phyloP scores from a whole-genome alignment of 1,284 basidiomycete genomes.

The Ceratobasidium sp. region DNA sequence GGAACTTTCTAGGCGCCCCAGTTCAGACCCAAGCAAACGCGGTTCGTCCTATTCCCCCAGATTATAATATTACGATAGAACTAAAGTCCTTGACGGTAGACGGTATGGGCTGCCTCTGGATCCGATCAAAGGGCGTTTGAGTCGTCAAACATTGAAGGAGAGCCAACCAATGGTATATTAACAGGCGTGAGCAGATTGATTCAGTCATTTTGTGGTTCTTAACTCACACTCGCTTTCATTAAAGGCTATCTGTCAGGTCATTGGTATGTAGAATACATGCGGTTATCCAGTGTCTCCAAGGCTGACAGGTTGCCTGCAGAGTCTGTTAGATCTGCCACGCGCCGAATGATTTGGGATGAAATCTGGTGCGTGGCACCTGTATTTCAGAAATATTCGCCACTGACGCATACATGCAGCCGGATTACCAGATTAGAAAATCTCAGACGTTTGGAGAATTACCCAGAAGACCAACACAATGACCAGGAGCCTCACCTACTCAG shows the following conservation, averaged over 20 bases:
- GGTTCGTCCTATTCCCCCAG: background rate
- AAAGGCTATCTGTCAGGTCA: slow-evolving; percentile 13
- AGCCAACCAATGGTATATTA: slow-evolving; percentile 12
- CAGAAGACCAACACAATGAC: background rate
- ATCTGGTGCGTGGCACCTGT: background rate
- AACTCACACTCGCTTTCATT: no score
- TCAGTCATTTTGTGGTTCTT: background rate
- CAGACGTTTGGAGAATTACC: background rate
- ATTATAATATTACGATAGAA: no score
- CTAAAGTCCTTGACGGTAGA: background rate
- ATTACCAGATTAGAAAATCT: background rate
- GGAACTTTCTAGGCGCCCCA: background rate
- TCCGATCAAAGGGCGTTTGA: slow-evolving; percentile 13
- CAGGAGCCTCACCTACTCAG: slow-evolving; percentile 4
- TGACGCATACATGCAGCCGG: slow-evolving; percentile 8
- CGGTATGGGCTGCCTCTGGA: slow-evolving; percentile 27
- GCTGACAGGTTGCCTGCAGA: background rate
- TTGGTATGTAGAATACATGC: background rate
- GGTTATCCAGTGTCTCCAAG: background rate
- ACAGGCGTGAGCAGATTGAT: background rate
- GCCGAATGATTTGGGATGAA: slow-evolving; percentile 9
- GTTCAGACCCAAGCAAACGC: slow-evolving; percentile 8
- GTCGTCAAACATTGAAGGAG: background rate
- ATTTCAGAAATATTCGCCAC: background rate
- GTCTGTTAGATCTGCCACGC: background rate